Conservation (phyloP, 2,329 filamentous ascomycete genomes). For the Zasmidium cellare region DNA sequence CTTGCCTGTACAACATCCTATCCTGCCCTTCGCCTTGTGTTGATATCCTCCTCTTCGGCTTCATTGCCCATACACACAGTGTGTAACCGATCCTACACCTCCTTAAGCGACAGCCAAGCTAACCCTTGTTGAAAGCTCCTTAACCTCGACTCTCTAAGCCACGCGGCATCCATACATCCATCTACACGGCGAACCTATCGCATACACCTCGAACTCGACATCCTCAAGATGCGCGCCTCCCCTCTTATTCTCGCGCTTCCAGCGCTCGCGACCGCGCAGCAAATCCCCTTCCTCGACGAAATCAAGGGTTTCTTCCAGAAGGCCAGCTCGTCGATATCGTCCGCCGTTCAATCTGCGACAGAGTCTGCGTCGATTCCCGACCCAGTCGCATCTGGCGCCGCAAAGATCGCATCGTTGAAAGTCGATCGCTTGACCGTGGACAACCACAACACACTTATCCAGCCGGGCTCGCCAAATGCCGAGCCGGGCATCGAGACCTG, state of each 20-base stretch:
- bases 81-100: not conserved
- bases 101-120: not conserved
- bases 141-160: not conserved
- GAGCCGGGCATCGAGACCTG: constrained; percentile 67
- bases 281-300: constrained; percentile 63
- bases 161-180: not conserved
- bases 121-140: not conserved
- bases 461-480: constrained; percentile 59
- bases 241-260: constrained; percentile 54
- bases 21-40: not conserved
- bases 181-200: not conserved
- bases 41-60: not conserved
- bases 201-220: not conserved
- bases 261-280: constrained; percentile 54
- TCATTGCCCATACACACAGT: not conserved
- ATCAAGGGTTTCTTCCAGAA: constrained; percentile 55
- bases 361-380: constrained; percentile 44
- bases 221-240: constrained; percentile 52
- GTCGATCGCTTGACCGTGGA: constrained; percentile 63
- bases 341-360: constrained; percentile 53
- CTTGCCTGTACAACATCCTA: not conserved
- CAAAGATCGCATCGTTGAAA: constrained; percentile 47
- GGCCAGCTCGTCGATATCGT: constrained; percentile 58
- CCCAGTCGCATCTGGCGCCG: constrained; percentile 44
- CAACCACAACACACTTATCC: constrained; percentile 71